These are phyloP conservation scores for Millerozyma miso DNA, from an alignment of 805 yeast species.

Conservation along the genomic window DNA sequence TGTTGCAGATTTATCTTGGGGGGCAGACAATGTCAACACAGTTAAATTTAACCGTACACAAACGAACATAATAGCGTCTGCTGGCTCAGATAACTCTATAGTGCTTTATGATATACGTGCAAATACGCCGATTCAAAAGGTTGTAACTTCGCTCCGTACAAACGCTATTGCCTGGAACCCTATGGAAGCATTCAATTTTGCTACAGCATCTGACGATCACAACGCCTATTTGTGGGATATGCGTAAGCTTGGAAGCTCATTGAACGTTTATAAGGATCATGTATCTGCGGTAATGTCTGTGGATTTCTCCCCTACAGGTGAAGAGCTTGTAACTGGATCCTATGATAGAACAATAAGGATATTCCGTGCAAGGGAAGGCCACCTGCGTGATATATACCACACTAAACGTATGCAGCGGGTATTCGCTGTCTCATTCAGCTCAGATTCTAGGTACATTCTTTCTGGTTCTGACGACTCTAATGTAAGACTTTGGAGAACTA, in stretches of 20 bases:
- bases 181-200: slow-evolving; percentile 93
- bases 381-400: slow-evolving; percentile 91
- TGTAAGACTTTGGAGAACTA: slow-evolving; percentile 87
- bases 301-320: slow-evolving; percentile 96
- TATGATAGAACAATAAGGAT: slow-evolving; percentile 91
- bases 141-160: slow-evolving; percentile 75
- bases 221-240: slow-evolving; percentile 93
- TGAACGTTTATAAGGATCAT: slow-evolving; percentile 89
- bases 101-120: slow-evolving; percentile 89
- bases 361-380: slow-evolving; percentile 73
- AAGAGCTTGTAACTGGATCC: slow-evolving; percentile 91
- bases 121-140: slow-evolving; percentile 86
- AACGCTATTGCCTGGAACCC: slow-evolving; percentile 95
- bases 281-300: slow-evolving; percentile 93
- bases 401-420: slow-evolving; percentile 98
- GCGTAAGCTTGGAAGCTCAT: slow-evolving; percentile 80
- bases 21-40: slow-evolving; percentile 82
- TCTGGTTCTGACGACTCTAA: slow-evolving; percentile 97
- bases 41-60: slow-evolving; percentile 90
- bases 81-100: slow-evolving; percentile 81
- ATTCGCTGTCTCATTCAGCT: slow-evolving; percentile 75
- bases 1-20: slow-evolving; percentile 82
- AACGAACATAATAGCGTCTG: slow-evolving; percentile 80
- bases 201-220: slow-evolving; percentile 90
- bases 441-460: slow-evolving; percentile 83